Percentiles rank a stretch among this genome's conserved stretches.
Evolutionary conservation across 2,329 filamentous ascomycete genomes (phyloP).

Genomic region (Aureobasidium sp.): DNA sequence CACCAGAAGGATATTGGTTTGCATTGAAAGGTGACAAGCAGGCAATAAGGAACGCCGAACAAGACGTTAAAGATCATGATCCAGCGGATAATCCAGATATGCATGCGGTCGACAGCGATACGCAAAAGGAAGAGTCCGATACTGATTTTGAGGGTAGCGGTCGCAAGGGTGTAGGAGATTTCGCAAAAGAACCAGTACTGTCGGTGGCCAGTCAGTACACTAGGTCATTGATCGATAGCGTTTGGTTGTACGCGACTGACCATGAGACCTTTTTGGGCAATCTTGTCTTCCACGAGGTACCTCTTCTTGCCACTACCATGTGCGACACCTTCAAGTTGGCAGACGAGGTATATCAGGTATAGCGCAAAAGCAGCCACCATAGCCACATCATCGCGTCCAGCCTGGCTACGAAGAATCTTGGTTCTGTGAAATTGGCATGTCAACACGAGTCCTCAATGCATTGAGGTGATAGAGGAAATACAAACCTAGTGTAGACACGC

Average conservation of each 20-base stretch:
- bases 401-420: constrained; percentile 18
- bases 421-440: neutral
- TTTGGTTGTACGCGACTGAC: neutral
- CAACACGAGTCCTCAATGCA: neutral
- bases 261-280: constrained; percentile 14
- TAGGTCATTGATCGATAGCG: too few relatives aligned
- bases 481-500: constrained; percentile 29
- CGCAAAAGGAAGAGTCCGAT: constrained; percentile 50
- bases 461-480: neutral
- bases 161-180: constrained; percentile 46
- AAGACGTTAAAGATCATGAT: constrained; percentile 41
- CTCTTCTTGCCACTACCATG: constrained; percentile 29
- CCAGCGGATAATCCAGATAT: constrained; percentile 40
- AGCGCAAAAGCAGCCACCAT: constrained; percentile 28
- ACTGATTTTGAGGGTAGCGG: constrained; percentile 43
- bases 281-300: constrained; percentile 18
- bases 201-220: too few relatives aligned
- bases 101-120: constrained; percentile 40
- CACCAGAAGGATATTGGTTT: constrained; percentile 47
- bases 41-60: constrained; percentile 43
- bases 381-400: constrained; percentile 29
- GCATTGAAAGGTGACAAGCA: constrained; percentile 48
- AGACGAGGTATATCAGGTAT: constrained; percentile 29
- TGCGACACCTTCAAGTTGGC: constrained; percentile 27
- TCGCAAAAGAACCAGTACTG: constrained; percentile 50